Conservation (phyloP, 371 early-diverging fungal genomes). For the Mortierella sp. region DNA sequence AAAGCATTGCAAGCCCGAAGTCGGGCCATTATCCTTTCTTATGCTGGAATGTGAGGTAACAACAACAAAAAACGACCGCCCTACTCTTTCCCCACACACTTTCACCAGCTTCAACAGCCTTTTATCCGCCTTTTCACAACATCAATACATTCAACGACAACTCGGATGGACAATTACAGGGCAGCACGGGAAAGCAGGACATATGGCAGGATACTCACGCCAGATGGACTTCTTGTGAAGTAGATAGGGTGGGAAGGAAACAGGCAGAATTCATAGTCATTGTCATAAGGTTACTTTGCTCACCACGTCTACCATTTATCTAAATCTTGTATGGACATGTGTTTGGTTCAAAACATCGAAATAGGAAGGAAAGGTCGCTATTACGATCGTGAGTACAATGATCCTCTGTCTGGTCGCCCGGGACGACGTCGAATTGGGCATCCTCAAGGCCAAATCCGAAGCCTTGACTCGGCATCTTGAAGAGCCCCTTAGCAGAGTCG, state of each 20-base stretch:
- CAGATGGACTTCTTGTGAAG: not conserved
- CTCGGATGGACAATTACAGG: too few relatives aligned
- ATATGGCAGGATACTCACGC: too few relatives aligned
- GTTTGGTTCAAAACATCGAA: not conserved
- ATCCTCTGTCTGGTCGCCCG: slow-evolving; percentile 80
- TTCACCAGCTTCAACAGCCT: not conserved
- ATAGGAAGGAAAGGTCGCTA: slow-evolving; percentile 76
- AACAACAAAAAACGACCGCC: not conserved
- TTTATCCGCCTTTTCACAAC: too few relatives aligned
- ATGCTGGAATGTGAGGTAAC: slow-evolving; percentile 78
- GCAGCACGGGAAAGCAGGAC: too few relatives aligned
- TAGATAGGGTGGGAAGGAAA: slow-evolving; percentile 4
- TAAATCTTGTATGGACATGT: not conserved
- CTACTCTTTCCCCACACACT: too few relatives aligned
- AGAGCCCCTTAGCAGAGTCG: slow-evolving; percentile 68
- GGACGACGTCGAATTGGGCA: slow-evolving; percentile 72
- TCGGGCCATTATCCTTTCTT: slow-evolving; percentile 65
- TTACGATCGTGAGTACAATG: slow-evolving; percentile 74
- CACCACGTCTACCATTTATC: slow-evolving; percentile 1
- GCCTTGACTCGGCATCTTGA: slow-evolving; percentile 71
- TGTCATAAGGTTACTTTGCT: not conserved
- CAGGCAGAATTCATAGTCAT: not conserved
- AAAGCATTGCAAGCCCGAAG: slow-evolving; percentile 63
- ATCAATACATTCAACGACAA: not conserved
- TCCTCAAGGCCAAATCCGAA: slow-evolving; percentile 77